Base-by-base conservation (phyloP, 1,284 basidiomycete species). In the Pseudozyma pruni region DNA sequence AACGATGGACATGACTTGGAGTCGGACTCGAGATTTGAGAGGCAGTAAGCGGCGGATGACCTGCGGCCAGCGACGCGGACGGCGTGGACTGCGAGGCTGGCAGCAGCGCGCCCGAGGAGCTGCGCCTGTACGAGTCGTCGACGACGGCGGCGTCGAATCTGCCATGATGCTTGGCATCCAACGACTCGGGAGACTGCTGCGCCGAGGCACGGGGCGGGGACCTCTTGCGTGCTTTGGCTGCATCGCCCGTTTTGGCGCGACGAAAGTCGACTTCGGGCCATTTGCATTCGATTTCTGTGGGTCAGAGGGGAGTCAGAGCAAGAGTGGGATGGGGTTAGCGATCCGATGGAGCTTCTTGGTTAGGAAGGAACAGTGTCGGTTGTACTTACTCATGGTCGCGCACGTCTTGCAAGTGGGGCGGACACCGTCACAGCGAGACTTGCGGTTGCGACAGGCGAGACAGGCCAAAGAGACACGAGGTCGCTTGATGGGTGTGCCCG, bases 221-320 rank as follows among this genome's bases (percentile, higher is more conserved):
- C n/a, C 48, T 60, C 20, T 59, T 59, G 34, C 57, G 61, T 22
- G 41, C 38, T n/a, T 49, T 46, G 4, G 58, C 60, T 23, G 67
- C 58, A 19, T 72, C 69, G 19, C 63, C 62, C 0, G 63, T 52
- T 55, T 72, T 72, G 27, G 69, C 69, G 20, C 69, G 53, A 38
- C 69, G 69, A 38, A 72, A 72, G 38, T 72, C 69, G 45, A 67
- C 57, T 34, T 72, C 69, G 17, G 69, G 69, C 69, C 69, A 72
- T 38, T 67, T 72, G 49, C 69, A 72, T 8, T 67, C 55, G 48
- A 72, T 67, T 39, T 67, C 68, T 71, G 57, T 17, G 22, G 16
- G 11, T 19, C 35, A 11, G 16, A 35, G 10, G 2, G 22, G n/a
- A n/a, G n/a, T n/a, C n/a, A n/a, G n/a, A n/a, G 27, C 27, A 29